A percentile compares a stretch with the other conserved stretches of the same genome.
phyloP scores from a whole-genome alignment of 169 alveolate genomes.

The Theileria equi region DNA sequence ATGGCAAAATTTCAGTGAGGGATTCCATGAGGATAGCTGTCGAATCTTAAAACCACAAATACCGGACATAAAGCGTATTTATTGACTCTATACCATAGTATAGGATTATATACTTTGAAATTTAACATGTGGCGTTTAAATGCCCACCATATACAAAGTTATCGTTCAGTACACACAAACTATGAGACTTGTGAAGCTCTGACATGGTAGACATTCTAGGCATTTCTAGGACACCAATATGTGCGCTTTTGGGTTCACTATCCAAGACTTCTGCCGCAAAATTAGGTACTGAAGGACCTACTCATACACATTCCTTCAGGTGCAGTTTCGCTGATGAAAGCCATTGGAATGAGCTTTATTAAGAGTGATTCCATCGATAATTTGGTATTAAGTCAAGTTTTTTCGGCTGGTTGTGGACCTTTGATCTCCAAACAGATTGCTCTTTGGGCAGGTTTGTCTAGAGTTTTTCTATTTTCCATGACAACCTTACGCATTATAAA shows the following conservation, averaged over 20 bases:
- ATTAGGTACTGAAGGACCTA: constrained; percentile 3
- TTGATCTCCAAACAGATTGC: constrained; percentile 59
- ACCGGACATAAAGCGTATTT: too few relatives aligned
- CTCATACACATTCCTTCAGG: background rate
- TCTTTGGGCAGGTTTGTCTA: constrained; percentile 39
- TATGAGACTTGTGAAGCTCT: too few relatives aligned
- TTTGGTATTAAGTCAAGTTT: constrained; percentile 63
- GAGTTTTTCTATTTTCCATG: background rate
- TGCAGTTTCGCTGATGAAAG: constrained; percentile 25
- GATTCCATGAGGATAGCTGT: too few relatives aligned
- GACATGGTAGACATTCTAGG: constrained; percentile 15
- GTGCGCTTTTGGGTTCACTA: constrained; percentile 31
- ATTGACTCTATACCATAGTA: too few relatives aligned
- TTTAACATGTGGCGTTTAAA: background rate
- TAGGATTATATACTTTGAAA: too few relatives aligned
- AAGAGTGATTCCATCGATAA: constrained; percentile 44
- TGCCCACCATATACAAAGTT: background rate
- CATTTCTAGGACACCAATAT: constrained; percentile 34
- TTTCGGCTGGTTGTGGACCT: constrained; percentile 67
- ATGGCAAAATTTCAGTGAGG: too few relatives aligned
- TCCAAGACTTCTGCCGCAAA: constrained; percentile 20
- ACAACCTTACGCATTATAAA: background rate
- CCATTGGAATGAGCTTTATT: constrained; percentile 53
- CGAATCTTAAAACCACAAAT: too few relatives aligned
- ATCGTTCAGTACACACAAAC: too few relatives aligned